Evolutionary conservation across 208 protist genomes (phyloP), one percentile per base, ranked within the genome.

Genomic region (Leptomonas seymouri): DNA sequence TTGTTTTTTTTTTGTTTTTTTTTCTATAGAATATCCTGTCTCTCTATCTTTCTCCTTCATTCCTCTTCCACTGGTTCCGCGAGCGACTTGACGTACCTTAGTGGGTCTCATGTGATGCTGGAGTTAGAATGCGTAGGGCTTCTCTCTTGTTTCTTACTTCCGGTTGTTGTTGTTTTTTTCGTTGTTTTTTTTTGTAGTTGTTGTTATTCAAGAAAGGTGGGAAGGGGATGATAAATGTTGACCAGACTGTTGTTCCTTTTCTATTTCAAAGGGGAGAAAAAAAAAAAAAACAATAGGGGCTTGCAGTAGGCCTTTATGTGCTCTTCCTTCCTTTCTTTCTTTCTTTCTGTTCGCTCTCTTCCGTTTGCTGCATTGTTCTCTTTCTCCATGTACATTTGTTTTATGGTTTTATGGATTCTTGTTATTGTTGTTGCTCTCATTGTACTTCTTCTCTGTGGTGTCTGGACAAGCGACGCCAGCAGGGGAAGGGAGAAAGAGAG

Each of bases 1-100:
- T 49, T 3, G 45, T 63, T 49, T 25, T 63, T 12, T 45, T 63
- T 49, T 63, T 62, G 36, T 3, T n/a, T 8, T 30, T 0, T 63
- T 31, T 18, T 12, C 14, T 14, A 12, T 34, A 49, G 4, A 31
- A n/a, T n/a, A n/a, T 20, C 7, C 16, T 30, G 7, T 57, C 27
- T 58, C n/a, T 51, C 44, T 50, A 31, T 6, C 6, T 46, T 31
- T 41, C 55, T 34, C 25, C 27, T 63, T 50, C 14, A 27, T n/a
- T n/a, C n/a, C n/a, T 56, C 42, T 36, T 42, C 16, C 28, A 27
- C 55, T 66, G 25, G 6, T 66, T 31, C 23, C 44, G 4, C 39
- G 27, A 39, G 30, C 21, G 12, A n/a, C 51, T 21, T 39, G 55
- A 60, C 55, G 30, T 18, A 6, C 34, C 9, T n/a, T 28, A 18